phyloP scores from a whole-genome alignment of 2,329 filamentous ascomycete species.

The Camptophora hylomeconis region DNA sequence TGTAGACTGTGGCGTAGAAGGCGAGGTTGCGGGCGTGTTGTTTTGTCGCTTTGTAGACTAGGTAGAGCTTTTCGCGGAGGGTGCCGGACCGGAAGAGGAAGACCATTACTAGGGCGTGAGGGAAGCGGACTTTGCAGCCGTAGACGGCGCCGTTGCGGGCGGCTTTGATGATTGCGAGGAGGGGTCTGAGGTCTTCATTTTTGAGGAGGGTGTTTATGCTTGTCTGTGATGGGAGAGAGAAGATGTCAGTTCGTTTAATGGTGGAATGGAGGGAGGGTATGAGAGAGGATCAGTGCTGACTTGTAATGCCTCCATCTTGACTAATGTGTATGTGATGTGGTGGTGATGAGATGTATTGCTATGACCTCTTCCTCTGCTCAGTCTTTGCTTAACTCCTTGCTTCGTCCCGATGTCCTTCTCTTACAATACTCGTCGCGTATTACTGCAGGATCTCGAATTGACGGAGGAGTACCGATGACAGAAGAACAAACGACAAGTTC shows the following conservation, averaged over 20 bases:
- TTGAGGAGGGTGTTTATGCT: constrained; percentile 63
- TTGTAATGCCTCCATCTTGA: constrained; percentile 4
- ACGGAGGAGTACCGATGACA: constrained; percentile 1
- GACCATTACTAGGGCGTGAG: constrained; percentile 96
- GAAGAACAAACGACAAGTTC: constrained; percentile 1
- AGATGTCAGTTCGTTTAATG: constrained; percentile 2
- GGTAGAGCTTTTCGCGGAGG: constrained; percentile 65
- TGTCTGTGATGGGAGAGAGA: constrained; percentile 42
- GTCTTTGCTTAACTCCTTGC: background rate
- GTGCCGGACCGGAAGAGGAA: constrained; percentile 89
- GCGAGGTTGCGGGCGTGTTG: constrained; percentile 88
- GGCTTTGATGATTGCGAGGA: constrained; percentile 77
- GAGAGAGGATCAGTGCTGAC: constrained; percentile 2
- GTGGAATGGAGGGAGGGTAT: too few relatives aligned
- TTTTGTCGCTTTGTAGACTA: constrained; percentile 74
- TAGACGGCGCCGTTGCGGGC: constrained; percentile 96
- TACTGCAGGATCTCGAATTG: background rate
- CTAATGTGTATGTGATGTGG: background rate
- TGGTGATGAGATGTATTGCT: background rate
- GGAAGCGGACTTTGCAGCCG: constrained; percentile 93
- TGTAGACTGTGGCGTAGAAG: constrained; percentile 84
- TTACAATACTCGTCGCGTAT: too few relatives aligned
- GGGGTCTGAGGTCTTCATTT: constrained; percentile 72
- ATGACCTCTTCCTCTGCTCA: background rate
- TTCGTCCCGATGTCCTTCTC: background rate